phyloP scores from a whole-genome alignment of 345 rosid genomes.

The Atalantia buxifolia region DNA sequence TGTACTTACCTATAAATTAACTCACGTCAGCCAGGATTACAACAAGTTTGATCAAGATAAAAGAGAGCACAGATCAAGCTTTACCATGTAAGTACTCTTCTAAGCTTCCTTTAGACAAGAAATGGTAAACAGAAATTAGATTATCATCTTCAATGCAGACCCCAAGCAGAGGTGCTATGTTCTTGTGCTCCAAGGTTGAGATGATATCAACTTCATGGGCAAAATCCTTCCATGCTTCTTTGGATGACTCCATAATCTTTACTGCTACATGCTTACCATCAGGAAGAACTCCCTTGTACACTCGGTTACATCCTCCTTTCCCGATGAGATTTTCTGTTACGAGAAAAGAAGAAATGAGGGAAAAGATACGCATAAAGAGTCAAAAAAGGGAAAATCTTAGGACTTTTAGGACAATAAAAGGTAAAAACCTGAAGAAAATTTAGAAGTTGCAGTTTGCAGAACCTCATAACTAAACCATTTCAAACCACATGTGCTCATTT shows the following conservation, averaged over 20 bases:
- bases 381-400: background rate
- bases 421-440: constrained; percentile 65
- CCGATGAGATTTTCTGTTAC: constrained; percentile 66
- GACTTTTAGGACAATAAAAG: background rate
- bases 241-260: constrained; percentile 60
- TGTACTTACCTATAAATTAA: constrained; percentile 28
- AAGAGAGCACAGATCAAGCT: constrained; percentile 4
- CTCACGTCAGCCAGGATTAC: constrained; percentile 10
- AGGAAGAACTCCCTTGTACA: constrained; percentile 67
- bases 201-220: constrained; percentile 69
- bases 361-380: background rate
- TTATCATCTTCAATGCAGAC: constrained; percentile 48
- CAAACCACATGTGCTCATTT: constrained; percentile 36
- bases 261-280: constrained; percentile 74
- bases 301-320: constrained; percentile 77
- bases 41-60: background rate
- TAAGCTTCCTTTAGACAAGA: constrained; percentile 67
- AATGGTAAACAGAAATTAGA: constrained; percentile 73
- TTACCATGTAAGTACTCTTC: constrained; percentile 77
- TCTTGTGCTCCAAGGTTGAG: constrained; percentile 58
- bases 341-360: constrained; percentile 13
- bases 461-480: constrained; percentile 58
- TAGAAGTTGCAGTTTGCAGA: constrained; percentile 59
- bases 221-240: constrained; percentile 64
- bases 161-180: constrained; percentile 65